Percentiles rank a stretch among this genome's conserved stretches.
phyloP scores from a whole-genome alignment of 2,329 filamentous ascomycete genomes.

The Xylaria sp. region DNA sequence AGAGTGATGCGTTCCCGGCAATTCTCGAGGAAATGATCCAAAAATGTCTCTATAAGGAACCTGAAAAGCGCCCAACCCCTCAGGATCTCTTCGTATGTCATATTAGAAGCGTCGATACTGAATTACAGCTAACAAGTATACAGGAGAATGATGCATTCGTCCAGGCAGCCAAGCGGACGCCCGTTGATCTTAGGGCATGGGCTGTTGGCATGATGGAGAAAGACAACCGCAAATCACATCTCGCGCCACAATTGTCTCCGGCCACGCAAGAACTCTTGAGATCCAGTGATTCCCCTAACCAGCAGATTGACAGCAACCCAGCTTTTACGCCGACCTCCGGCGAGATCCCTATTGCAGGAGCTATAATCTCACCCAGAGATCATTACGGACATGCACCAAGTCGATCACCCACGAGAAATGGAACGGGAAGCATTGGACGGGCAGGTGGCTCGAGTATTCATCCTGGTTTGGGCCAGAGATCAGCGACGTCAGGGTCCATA shows the following conservation, averaged over 20 bases:
- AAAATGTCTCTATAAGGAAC: slow-evolving; percentile 91
- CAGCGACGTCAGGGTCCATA: slow-evolving; percentile 63
- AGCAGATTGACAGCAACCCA: slow-evolving; percentile 57
- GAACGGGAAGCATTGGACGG: slow-evolving; percentile 59
- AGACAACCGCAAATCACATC: slow-evolving; percentile 94
- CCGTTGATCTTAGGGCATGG: slow-evolving; percentile 93
- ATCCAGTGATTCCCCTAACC: slow-evolving; percentile 68
- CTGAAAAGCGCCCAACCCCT: slow-evolving; percentile 88
- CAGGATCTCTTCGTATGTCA: slow-evolving; percentile 86
- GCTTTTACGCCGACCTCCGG: slow-evolving; percentile 74
- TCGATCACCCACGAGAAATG: slow-evolving; percentile 64
- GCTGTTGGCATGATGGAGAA: slow-evolving; percentile 92
- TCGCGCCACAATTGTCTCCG: slow-evolving; percentile 82
- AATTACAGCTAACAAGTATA: slow-evolving; percentile 44
- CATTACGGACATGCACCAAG: slow-evolving; percentile 56
- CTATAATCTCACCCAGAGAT: slow-evolving; percentile 65
- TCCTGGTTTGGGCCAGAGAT: slow-evolving; percentile 64
- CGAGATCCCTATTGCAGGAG: slow-evolving; percentile 74
- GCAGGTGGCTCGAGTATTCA: slow-evolving; percentile 58
- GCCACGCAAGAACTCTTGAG: slow-evolving; percentile 80
- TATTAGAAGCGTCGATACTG: slow-evolving; percentile 1
- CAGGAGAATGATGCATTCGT: slow-evolving; percentile 94
- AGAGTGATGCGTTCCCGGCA: slow-evolving; percentile 95
- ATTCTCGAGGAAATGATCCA: slow-evolving; percentile 98
- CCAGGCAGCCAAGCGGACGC: slow-evolving; percentile 94